These are phyloP conservation scores for Paxillus involutus DNA, from an alignment of 768 basidiomycete species.

Conservation along the genomic window DNA sequence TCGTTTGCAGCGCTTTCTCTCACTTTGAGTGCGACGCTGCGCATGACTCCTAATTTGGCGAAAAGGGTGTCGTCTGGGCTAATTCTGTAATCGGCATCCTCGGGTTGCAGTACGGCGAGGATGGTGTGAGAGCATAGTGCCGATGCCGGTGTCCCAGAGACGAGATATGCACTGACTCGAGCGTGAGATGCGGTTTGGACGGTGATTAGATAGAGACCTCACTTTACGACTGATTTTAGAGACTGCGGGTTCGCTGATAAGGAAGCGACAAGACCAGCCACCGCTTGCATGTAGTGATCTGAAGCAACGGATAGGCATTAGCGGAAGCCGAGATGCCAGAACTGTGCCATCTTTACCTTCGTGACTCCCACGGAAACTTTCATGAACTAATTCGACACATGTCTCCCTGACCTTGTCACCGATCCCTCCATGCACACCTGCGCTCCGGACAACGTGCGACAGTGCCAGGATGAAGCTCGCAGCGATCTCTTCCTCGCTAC, in stretches of 20 bases:
- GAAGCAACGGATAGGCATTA: background rate
- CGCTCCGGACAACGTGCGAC: slow-evolving; percentile 70
- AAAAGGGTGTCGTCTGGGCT: slow-evolving; percentile 40
- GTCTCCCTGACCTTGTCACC: slow-evolving; percentile 73
- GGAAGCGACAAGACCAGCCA: slow-evolving; percentile 61
- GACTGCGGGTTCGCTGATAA: slow-evolving; percentile 62
- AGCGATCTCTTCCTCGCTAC: slow-evolving; percentile 68
- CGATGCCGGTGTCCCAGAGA: slow-evolving; percentile 67
- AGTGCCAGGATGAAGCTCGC: slow-evolving; percentile 76
- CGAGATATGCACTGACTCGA: slow-evolving; percentile 53
- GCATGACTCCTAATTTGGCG: slow-evolving; percentile 65
- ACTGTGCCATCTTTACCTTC: slow-evolving; percentile 49
- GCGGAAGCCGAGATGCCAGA: background rate
- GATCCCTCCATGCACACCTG: slow-evolving; percentile 58
- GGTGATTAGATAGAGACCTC: slow-evolving; percentile 27
- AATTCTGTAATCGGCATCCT: slow-evolving; percentile 33
- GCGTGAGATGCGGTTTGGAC: slow-evolving; percentile 4
- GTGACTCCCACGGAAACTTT: slow-evolving; percentile 74
- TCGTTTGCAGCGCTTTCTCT: slow-evolving; percentile 69
- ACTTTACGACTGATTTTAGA: slow-evolving; percentile 69
- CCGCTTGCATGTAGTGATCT: slow-evolving; percentile 73
- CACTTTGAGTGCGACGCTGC: slow-evolving; percentile 70
- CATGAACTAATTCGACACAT: slow-evolving; percentile 72
- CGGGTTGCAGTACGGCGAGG: slow-evolving; percentile 52
- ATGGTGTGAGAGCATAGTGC: slow-evolving; percentile 60